phyloP scores from a whole-genome alignment of 2,329 filamentous ascomycete genomes.

The Xylaria sp. region DNA sequence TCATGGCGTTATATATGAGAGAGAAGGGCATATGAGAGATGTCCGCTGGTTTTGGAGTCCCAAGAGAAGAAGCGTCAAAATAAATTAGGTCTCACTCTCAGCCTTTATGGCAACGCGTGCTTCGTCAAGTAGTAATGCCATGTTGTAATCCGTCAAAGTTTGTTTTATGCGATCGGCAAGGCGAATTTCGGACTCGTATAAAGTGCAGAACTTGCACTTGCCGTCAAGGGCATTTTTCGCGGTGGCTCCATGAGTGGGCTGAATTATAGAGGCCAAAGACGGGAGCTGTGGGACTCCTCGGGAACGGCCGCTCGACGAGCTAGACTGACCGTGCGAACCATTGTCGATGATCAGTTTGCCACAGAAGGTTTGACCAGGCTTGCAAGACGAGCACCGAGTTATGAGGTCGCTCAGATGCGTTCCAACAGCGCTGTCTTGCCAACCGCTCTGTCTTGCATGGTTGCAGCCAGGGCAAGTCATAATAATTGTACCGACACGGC shows the following conservation, averaged over 20 bases:
- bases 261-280: slow-evolving; percentile 35
- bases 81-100: slow-evolving; percentile 33
- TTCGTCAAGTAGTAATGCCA: slow-evolving; percentile 38
- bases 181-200: slow-evolving; percentile 37
- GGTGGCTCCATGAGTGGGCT: slow-evolving; percentile 20
- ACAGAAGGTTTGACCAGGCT: slow-evolving; percentile 31
- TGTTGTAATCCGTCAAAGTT: slow-evolving; percentile 39
- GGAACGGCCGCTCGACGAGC: slow-evolving; percentile 25
- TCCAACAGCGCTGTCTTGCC: slow-evolving; percentile 35
- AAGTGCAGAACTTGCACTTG: slow-evolving; percentile 40
- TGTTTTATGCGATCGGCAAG: slow-evolving; percentile 40
- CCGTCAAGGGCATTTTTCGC: slow-evolving; percentile 31
- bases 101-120: slow-evolving; percentile 31
- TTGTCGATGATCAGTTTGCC: slow-evolving; percentile 35
- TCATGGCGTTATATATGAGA: not conserved
- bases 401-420: slow-evolving; percentile 35
- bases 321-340: slow-evolving; percentile 14
- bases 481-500: slow-evolving; percentile 37
- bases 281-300: slow-evolving; percentile 24
- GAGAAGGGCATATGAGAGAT: not conserved
- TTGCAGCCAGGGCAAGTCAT: slow-evolving; percentile 38
- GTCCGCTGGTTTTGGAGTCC: not conserved
- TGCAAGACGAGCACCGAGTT: slow-evolving; percentile 35
- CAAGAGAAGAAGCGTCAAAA: not conserved
- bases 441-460: slow-evolving; percentile 39